phyloP scores from a whole-genome alignment of 2,329 filamentous ascomycete species.

The Beauveria caledonica region DNA sequence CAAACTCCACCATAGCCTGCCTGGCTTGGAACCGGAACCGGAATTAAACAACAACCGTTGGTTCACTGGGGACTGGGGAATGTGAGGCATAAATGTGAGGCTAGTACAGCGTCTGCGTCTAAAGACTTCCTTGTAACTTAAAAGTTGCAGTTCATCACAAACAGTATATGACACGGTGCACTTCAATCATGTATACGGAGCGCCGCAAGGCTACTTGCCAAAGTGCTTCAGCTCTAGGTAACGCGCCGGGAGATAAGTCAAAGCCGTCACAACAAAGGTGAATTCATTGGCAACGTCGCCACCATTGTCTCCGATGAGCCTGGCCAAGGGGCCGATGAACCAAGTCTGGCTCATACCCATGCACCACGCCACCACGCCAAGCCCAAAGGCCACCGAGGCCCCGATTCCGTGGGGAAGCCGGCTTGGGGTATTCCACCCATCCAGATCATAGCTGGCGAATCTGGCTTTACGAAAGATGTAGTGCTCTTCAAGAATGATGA shows the following conservation, averaged over 20 bases:
- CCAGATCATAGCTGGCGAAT: conserved; percentile 32
- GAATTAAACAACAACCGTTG: not conserved
- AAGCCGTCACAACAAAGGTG: conserved; percentile 34
- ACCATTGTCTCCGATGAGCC: conserved; percentile 47
- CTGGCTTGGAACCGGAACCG: not conserved
- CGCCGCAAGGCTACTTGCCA: not conserved
- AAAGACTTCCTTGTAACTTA: too few relatives aligned
- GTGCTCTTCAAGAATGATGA: conserved; percentile 34
- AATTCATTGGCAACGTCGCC: conserved; percentile 43
- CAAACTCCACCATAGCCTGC: not conserved
- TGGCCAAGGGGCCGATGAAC: conserved; percentile 48
- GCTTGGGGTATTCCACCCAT: conserved; percentile 35
- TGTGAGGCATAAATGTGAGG: not conserved
- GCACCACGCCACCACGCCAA: conserved; percentile 37
- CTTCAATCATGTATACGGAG: not conserved
- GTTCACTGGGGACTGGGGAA: not conserved
- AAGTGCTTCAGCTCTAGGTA: conserved; percentile 30
- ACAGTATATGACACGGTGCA: not conserved
- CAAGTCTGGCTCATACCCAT: conserved; percentile 49
- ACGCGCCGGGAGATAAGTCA: conserved; percentile 32
- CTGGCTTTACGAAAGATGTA: conserved; percentile 33
- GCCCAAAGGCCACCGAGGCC: conserved; percentile 32
- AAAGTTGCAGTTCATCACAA: too few relatives aligned
- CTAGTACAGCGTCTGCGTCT: not conserved
- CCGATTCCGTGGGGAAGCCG: conserved; percentile 34